phyloP scores from a whole-genome alignment of 2,329 filamentous ascomycete species.

The Alternaria arbusti region DNA sequence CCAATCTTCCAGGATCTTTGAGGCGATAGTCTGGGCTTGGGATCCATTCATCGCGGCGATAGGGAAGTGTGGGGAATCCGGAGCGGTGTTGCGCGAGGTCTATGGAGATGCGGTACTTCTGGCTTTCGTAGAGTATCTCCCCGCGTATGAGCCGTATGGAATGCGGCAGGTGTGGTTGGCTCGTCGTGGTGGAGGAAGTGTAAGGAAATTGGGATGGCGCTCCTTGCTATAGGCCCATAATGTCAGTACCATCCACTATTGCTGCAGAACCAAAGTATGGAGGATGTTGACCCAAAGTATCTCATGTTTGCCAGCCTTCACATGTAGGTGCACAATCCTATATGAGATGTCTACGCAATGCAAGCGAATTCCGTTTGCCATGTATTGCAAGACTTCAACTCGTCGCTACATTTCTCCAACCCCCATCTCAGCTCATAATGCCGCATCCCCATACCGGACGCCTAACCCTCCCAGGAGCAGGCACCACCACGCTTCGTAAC shows the following conservation, averaged over 20 bases:
- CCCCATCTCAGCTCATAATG: background rate
- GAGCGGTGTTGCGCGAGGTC: background rate
- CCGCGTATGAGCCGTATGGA: no score
- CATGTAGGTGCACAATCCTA: background rate
- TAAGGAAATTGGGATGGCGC: background rate
- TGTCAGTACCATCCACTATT: background rate
- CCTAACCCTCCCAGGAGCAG: background rate
- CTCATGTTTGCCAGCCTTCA: background rate
- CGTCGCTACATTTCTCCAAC: background rate
- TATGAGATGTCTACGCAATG: background rate
- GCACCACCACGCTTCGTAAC: background rate
- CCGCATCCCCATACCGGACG: background rate
- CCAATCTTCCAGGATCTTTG: background rate
- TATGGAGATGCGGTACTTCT: no score
- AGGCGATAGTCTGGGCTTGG: background rate
- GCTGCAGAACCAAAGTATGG: background rate
- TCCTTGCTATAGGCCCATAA: background rate
- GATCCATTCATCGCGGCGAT: background rate
- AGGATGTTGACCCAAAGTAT: background rate
- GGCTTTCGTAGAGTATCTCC: no score
- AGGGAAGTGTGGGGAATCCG: background rate
- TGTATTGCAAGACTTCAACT: background rate
- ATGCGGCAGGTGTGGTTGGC: no score
- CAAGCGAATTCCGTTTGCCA: no score
- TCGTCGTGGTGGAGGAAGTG: no score